Base-by-base conservation (phyloP, 2,329 filamentous ascomycete genomes). In the Fonsecaea monophora region DNA sequence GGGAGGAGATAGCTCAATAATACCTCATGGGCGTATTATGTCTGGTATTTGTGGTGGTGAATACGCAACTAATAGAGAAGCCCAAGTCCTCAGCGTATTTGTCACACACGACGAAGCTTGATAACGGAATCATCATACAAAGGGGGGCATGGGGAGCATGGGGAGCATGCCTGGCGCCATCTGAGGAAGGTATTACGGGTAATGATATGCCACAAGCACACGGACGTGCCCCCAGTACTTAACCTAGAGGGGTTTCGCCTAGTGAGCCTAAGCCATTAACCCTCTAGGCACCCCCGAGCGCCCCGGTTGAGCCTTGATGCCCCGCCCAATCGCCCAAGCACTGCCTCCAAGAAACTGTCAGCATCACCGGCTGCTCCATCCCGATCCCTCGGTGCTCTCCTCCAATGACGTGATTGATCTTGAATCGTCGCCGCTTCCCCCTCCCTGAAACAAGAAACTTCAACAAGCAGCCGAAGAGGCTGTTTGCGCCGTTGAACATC, bases 371-470 rank as follows among this genome's bases (percentile, higher is more conserved):
- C 53, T n/a, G 34, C 53, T 7, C 34, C 9, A 7, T 37, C 25
- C 35, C n/a, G 50, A 30, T n/a, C 13, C 15, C 40, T 59, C 21
- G 55, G 37, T 38, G 5, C n/a, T 42, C 40, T 35, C 40, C 40
- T 45, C 38, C 32, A 53, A 56, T 62, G 60, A 63, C 60, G 60
- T 63, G 60, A 37, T 63, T 45, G 50, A 62, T 56, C 53, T 60
- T 18, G 58, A 53, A 25, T 32, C n/a, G 32, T 54, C 50, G 32
- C 50, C 32, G 54, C 54, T 10, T 9, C 30, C 12, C 18, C 13
- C 32, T 32, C 30, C 30, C 30, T 32, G 30, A 32, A 32, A 32
- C 48, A 18, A 21, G 45, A 53, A 45, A 21, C 60, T 63, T 57
- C 53, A 9, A 56, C 37, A 15, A 62, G 53, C 21, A 48, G 21